Conservation (phyloP, 2,329 filamentous ascomycete genomes). For the Monilinia fructigena region DNA sequence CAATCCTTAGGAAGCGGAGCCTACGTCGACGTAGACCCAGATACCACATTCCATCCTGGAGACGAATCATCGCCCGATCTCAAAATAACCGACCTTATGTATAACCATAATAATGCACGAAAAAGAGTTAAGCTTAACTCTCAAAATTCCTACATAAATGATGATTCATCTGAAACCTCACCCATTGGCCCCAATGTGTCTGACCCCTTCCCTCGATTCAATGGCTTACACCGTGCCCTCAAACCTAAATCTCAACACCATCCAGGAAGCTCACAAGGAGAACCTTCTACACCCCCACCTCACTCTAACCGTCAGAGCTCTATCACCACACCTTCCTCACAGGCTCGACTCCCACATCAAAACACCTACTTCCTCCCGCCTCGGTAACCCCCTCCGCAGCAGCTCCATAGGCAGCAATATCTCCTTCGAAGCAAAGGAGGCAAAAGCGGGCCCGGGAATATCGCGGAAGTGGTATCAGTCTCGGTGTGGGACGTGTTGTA, state of each 20-base stretch:
- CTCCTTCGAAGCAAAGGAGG: conserved; percentile 31
- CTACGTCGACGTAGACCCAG: conserved; percentile 20
- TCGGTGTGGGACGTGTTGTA: conserved; percentile 35
- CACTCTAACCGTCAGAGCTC: conserved; percentile 7
- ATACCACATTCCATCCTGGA: neutral
- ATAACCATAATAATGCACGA: conserved; percentile 19
- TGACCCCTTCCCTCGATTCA: neutral
- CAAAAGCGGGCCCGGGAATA: conserved; percentile 7
- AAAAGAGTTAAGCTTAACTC: conserved; percentile 13
- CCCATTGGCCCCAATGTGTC: neutral
- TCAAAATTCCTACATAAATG: conserved; percentile 15
- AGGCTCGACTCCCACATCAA: neutral
- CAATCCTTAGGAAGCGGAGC: conserved; percentile 26
- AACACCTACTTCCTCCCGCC: neutral
- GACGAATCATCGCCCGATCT: conserved; percentile 19
- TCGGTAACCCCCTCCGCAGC: conserved; percentile 20
- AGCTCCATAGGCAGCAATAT: conserved; percentile 35
- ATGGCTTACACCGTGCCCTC: neutral
- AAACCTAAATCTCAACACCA: neutral
- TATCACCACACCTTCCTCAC: neutral
- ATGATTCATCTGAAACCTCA: conserved; percentile 30
- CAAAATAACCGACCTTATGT: neutral
- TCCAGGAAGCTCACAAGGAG: neutral
- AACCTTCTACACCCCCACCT: conserved; percentile 26
- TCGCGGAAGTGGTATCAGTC: conserved; percentile 31